phyloP scores from a whole-genome alignment of 148 eudicot species.

The Cornus florida region DNA sequence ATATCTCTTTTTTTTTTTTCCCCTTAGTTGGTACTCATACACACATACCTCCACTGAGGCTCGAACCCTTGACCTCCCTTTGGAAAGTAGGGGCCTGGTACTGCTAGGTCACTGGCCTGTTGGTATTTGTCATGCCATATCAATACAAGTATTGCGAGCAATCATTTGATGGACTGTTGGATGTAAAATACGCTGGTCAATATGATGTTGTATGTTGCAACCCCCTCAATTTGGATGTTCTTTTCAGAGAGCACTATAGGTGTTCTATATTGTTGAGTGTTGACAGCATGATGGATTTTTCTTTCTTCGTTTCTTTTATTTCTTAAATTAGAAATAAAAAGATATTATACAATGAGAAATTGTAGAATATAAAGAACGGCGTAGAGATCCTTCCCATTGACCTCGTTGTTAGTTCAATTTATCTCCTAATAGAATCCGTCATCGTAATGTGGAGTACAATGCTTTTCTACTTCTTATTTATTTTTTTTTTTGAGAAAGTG shows the following conservation, averaged over 20 bases:
- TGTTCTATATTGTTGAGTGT: not conserved
- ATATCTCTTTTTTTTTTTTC: not conserved
- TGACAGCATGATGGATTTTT: not conserved
- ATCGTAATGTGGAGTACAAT: not conserved
- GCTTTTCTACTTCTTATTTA: too few relatives aligned
- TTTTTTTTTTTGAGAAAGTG: not conserved
- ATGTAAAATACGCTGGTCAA: not conserved
- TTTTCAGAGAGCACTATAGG: not conserved
- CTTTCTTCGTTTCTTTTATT: not conserved
- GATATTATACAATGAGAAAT: slow-evolving; percentile 2
- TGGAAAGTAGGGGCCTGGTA: too few relatives aligned
- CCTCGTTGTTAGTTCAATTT: not conserved
- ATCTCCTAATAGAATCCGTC: not conserved
- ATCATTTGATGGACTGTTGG: not conserved
- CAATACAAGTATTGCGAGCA: not conserved
- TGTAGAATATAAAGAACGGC: not conserved
- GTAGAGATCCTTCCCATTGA: not conserved
- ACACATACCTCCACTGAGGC: too few relatives aligned
- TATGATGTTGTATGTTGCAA: not conserved
- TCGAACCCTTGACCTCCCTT: too few relatives aligned
- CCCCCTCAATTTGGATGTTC: not conserved
- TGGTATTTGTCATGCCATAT: not conserved
- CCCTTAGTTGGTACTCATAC: too few relatives aligned
- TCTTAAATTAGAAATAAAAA: not conserved
- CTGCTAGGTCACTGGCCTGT: too few relatives aligned